Evolutionary conservation across 2,329 filamentous ascomycete species (phyloP), one percentile per base, ranked within the genome.

Genomic region (Penicillium verrucosum): DNA sequence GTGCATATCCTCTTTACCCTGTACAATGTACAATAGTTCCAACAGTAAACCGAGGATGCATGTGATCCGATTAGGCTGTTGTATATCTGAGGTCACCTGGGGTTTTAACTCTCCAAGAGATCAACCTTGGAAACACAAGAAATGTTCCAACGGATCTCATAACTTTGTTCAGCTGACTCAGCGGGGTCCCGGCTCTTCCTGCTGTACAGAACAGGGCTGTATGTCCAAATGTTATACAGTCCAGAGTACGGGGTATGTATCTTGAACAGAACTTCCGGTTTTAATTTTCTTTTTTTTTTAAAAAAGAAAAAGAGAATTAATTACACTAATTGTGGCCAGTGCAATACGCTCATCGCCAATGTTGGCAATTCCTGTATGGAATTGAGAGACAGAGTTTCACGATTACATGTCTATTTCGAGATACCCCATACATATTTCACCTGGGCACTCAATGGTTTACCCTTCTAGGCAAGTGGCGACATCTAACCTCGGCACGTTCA

Each of bases 21-120:
- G 8, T 42, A 30, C n/a, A 9, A 12, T 32, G 23, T 41, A 14
- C 18, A 23, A 41, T 23, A 34, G 6, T 32, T 32, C 30, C 30
- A 14, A 32, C 23, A 23, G 14, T 29, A 25, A 30, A 41, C 63
- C 64, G 63, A 62, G 63, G 63, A 59, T 48, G 59, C 64, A 66
- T 64, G 64, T 66, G 64, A 65, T 53, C 18, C 16, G 52, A 18
- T 37, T 27, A 21, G 14, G 18, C 4, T 32, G 11, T 27, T 21
- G 11, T 18, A 46, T 47, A 38, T 44, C 18, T 45, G 21, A 43
- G 41, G 25, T 43, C 41, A 43, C 16, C 21, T 21, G 21, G 21
- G 21, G 21, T 14, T 32, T 32, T 32, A 14, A 32, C 30, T 32
- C 12, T 32, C 11, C 29, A 30, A 30, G 10, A 11, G 10, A 11